Base-by-base conservation (phyloP, 148 eudicot species). In the Spergularia marina region DNA sequence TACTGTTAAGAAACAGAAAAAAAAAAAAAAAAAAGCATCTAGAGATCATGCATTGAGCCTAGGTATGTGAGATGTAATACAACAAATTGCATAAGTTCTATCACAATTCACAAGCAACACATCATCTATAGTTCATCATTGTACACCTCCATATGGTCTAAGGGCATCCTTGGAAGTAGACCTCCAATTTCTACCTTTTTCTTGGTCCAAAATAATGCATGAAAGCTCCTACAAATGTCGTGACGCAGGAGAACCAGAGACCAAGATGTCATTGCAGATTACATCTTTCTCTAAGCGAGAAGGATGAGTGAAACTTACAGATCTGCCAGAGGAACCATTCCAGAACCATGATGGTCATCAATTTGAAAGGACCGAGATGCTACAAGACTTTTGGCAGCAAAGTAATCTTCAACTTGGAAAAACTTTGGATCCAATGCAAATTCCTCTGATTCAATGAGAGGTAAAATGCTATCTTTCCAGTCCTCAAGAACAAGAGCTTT, bases 291-390 rank as follows among this genome's bases (percentile, higher is more conserved):
- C 47, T 13, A 25, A 57, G 36, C 1, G 25, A 66, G 40, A 62
- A 72, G 70, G 65, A 72, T 12, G 25, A 13, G 58, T 25, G 7
- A 12, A 10, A 86, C 98, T 88, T 86, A 94, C 96, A 95, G 89
- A 82, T 95, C 99, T 36, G 99, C 99, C 78, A 95, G 71, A 49
- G 99, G 99, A 87, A 92, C 99, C 99, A 95, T 90, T 61, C 97
- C 99, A 69, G 21, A 77, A 62, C 97, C 99, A 81, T 90, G 87
- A 65, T 86, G 90, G 20, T 90, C 97, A 85, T 95, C 99, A 44
- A 95, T 88, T 73, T 88, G 76, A 84, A 95, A 95, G 30, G 99
- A 88, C 36, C 99, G 89, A 76, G 99, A 95, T 55, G 99, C 88
- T 72, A 95, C 83, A 55, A 95, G 96, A 80, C 96, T 92, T 82